Conservation (phyloP, 192 early-diverging fungal genomes). For the Coemansia sp. region DNA sequence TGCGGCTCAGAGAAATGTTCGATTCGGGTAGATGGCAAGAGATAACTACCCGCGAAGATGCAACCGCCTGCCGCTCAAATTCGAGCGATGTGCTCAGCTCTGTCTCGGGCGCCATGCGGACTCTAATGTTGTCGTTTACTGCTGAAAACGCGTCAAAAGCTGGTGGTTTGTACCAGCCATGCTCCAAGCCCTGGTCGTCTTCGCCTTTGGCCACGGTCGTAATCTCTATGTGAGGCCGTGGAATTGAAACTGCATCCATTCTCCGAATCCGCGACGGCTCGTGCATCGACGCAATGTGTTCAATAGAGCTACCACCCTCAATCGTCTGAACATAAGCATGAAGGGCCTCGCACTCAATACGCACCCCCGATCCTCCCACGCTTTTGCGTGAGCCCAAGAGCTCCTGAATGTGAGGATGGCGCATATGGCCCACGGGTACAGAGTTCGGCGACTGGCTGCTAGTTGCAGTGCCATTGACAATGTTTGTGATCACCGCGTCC, state of each 20-base stretch:
- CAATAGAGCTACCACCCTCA: conserved; percentile 28
- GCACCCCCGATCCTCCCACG: conserved; percentile 45
- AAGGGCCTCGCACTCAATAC: conserved; percentile 45
- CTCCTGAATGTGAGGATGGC: conserved; percentile 53
- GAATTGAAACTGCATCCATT: conserved; percentile 20
- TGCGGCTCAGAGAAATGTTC: conserved; percentile 21
- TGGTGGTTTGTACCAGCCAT: conserved; percentile 28
- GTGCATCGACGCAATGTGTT: conserved; percentile 43
- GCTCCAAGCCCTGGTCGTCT: background rate
- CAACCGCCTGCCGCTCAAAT: conserved; percentile 48
- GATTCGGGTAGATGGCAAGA: conserved; percentile 54
- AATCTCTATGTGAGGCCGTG: conserved; percentile 51
- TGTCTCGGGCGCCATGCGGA: conserved; percentile 51
- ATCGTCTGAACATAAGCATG: conserved; percentile 37
- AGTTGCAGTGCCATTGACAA: conserved; percentile 51
- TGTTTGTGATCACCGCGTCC: conserved; percentile 53
- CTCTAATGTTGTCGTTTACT: conserved; percentile 46
- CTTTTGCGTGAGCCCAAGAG: conserved; percentile 51
- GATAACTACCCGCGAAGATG: conserved; percentile 39
- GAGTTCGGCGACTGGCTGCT: conserved; percentile 42
- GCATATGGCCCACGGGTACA: conserved; percentile 49
- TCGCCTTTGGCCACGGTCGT: conserved; percentile 32
- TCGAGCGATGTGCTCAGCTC: conserved; percentile 48
- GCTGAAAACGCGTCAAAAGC: conserved; percentile 53
- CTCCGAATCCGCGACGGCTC: conserved; percentile 14